Conservation (phyloP, 371 early-diverging fungal species). For the Syncephalastrum monosporum region DNA sequence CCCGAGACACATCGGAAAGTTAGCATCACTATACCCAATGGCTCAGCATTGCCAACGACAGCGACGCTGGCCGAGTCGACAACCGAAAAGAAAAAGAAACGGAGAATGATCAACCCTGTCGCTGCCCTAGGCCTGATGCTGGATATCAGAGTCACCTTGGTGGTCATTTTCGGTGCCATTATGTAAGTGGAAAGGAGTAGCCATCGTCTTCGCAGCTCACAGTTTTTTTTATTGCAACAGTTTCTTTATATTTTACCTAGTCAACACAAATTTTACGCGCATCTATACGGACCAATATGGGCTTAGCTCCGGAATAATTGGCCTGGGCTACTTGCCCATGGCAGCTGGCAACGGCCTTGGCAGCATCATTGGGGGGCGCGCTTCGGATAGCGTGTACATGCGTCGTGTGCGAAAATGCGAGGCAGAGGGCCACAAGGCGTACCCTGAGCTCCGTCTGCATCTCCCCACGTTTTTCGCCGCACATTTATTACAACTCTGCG, state of each 20-base stretch:
- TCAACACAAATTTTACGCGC: constrained; percentile 36
- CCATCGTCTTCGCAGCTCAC: background rate
- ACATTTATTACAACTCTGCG: constrained; percentile 15
- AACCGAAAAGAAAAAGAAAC: background rate
- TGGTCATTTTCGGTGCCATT: constrained; percentile 26
- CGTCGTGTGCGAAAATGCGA: constrained; percentile 19
- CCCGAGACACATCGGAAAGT: constrained; percentile 36
- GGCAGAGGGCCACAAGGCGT: constrained; percentile 9
- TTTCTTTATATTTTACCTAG: constrained; percentile 28
- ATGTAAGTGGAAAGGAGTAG: constrained; percentile 26
- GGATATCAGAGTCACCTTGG: constrained; percentile 30
- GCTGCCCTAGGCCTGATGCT: constrained; percentile 28
- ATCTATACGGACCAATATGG: constrained; percentile 33
- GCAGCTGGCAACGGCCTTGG: constrained; percentile 36
- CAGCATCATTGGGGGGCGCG: constrained; percentile 32
- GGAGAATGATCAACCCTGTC: constrained; percentile 25
- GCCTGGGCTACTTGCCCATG: constrained; percentile 35
- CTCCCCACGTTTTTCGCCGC: constrained; percentile 17
- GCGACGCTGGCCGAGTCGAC: too few species aligned
- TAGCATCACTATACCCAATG: background rate
- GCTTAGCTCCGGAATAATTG: constrained; percentile 27
- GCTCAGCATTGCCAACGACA: background rate
- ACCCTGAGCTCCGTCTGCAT: constrained; percentile 42
- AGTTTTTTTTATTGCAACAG: constrained; percentile 9
- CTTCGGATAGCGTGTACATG: constrained; percentile 31